Percentiles rank a stretch among this genome's conserved stretches.
Conservation (phyloP, 805 yeast genomes). For the Lipomyces oligophaga region DNA sequence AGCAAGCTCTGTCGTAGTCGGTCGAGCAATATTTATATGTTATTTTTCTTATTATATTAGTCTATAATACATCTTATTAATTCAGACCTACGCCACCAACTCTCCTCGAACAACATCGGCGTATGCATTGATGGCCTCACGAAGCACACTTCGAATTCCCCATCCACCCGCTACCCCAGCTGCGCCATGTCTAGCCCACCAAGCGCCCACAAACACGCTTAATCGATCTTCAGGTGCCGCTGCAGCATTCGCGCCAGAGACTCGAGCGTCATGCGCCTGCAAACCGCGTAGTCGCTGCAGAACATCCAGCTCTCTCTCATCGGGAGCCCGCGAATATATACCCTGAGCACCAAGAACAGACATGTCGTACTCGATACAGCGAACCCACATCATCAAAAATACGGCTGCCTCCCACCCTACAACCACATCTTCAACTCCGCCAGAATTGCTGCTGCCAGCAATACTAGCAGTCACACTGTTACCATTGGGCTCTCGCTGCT, state of each 20-base stretch:
- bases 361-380: slow-evolving; percentile 22
- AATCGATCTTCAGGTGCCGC: slow-evolving; percentile 8
- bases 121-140: slow-evolving; percentile 13
- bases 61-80: slow-evolving; percentile 4
- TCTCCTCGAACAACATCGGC: slow-evolving; percentile 14
- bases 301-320: slow-evolving; percentile 20
- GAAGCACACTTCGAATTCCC: slow-evolving; percentile 17
- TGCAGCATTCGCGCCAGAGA: not conserved
- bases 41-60: not conserved
- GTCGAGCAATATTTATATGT: not conserved
- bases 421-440: slow-evolving; percentile 20
- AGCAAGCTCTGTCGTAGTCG: slow-evolving; percentile 12
- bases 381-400: slow-evolving; percentile 20
- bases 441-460: not conserved
- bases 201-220: slow-evolving; percentile 16
- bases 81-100: not conserved
- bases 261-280: slow-evolving; percentile 4
- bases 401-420: slow-evolving; percentile 23
- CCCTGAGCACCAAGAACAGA: slow-evolving; percentile 8
- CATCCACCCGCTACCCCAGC: slow-evolving; percentile 13
- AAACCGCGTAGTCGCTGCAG: slow-evolving; percentile 12
- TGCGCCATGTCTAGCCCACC: slow-evolving; percentile 24
- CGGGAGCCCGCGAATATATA: slow-evolving; percentile 14
- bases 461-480: not conserved
- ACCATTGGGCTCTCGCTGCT: not conserved